Conservation (phyloP, 805 yeast genomes). For the Myxozyma nipponensis region DNA sequence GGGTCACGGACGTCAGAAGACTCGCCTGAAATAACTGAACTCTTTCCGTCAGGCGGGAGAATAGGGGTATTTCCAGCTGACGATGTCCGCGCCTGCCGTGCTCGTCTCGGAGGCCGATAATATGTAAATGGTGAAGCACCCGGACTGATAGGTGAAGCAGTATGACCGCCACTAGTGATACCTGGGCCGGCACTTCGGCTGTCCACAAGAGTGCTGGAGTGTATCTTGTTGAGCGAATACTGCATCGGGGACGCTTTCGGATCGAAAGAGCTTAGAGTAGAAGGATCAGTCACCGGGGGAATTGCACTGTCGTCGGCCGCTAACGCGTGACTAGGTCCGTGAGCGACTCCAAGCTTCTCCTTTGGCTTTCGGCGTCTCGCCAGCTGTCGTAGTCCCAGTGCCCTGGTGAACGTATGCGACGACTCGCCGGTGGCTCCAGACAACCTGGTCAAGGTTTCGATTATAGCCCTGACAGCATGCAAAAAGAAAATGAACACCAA, state of each 20-base stretch:
- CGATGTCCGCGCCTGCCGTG: slow-evolving; percentile 1
- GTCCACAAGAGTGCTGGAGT: neutral
- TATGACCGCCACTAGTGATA: slow-evolving; percentile 2
- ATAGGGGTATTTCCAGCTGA: neutral
- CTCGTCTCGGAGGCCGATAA: slow-evolving; percentile 23
- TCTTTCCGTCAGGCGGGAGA: neutral
- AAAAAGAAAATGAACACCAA: slow-evolving; percentile 31
- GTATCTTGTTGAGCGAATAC: too few species aligned
- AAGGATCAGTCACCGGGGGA: neutral
- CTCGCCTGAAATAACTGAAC: neutral
- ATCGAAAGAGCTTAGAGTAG: neutral
- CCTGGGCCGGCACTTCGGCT: too few species aligned
- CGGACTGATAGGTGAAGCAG: slow-evolving; percentile 19
- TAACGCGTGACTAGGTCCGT: too few species aligned
- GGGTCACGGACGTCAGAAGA: neutral
- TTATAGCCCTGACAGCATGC: slow-evolving; percentile 31
- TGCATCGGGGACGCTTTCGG: neutral
- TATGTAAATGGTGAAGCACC: slow-evolving; percentile 11
- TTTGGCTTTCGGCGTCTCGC: slow-evolving; percentile 20
- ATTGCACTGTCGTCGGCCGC: slow-evolving; percentile 2
- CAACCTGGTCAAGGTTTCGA: slow-evolving; percentile 29
- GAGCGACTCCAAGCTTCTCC: slow-evolving; percentile 13
- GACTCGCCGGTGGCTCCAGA: slow-evolving; percentile 15
- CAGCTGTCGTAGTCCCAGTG: slow-evolving; percentile 28
- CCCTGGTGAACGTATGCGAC: slow-evolving; percentile 19